phyloP scores from a whole-genome alignment of 306 rosid genomes.

The Chamaecrista fasciculata region DNA sequence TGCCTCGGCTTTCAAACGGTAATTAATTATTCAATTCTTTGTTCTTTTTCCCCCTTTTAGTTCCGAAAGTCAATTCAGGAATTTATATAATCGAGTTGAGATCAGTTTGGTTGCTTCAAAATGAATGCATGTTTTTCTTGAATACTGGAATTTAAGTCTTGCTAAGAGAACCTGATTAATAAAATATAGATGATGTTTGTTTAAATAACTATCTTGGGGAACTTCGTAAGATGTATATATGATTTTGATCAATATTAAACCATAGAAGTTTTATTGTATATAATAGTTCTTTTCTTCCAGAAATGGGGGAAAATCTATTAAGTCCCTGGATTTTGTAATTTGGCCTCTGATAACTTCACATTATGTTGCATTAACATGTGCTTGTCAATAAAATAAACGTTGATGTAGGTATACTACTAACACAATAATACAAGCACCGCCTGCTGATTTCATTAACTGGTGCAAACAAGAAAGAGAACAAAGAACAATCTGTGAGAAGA shows the following conservation, averaged over 20 bases:
- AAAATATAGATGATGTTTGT: background rate
- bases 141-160: background rate
- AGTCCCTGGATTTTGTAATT: constrained; percentile 4
- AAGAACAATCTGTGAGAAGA: constrained; percentile 45
- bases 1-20: constrained; percentile 90
- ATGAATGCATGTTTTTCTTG: constrained; percentile 2
- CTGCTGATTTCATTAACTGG: constrained; percentile 33
- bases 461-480: constrained; percentile 49
- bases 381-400: constrained; percentile 26
- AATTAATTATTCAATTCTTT: constrained; percentile 23
- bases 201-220: constrained; percentile 3
- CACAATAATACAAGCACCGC: constrained; percentile 52
- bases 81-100: background rate
- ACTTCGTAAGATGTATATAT: background rate
- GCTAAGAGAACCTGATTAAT: background rate
- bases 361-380: background rate
- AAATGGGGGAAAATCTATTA: constrained; percentile 8
- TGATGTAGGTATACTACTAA: constrained; percentile 71
- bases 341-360: background rate
- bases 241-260: background rate
- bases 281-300: background rate
- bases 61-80: background rate
- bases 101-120: constrained; percentile 9
- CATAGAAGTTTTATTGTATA: background rate
- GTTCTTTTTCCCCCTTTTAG: background rate